Conservation (phyloP, 352 stramenopile species). For the Phytopythium boreale region DNA sequence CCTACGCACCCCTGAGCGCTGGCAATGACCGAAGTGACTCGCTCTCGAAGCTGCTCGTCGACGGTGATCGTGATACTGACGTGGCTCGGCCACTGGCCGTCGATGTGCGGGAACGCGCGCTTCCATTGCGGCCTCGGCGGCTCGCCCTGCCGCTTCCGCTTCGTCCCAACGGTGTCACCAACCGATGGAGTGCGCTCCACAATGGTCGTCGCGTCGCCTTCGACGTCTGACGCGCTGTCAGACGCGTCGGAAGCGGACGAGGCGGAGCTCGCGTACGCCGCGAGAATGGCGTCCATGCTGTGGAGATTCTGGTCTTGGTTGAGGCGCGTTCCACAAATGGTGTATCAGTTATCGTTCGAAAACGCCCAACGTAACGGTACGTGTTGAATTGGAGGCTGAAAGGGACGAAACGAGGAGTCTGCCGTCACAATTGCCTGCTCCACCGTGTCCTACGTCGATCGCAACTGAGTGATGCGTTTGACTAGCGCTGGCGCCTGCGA, state of each 20-base stretch:
- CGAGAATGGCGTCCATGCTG: conserved; percentile 41
- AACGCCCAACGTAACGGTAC: not conserved
- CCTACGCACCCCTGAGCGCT: conserved; percentile 27
- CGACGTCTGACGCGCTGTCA: too few species aligned
- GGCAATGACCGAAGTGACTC: conserved; percentile 26
- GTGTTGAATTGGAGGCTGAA: not conserved
- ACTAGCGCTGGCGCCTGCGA: not conserved
- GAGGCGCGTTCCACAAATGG: too few species aligned
- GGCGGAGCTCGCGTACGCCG: conserved; percentile 32
- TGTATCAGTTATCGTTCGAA: not conserved
- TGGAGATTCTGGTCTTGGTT: not conserved
- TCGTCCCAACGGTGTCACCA: conserved; percentile 16
- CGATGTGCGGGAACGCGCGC: conserved; percentile 67
- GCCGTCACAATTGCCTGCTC: too few species aligned
- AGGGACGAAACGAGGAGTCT: too few species aligned
- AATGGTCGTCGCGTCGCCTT: conserved; percentile 4
- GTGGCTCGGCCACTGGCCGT: conserved; percentile 83
- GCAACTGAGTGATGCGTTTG: not conserved
- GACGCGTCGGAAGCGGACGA: conserved; percentile 21
- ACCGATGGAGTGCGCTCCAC: not conserved
- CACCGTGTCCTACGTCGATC: too few species aligned
- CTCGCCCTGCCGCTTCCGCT: conserved; percentile 38
- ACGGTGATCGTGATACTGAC: conserved; percentile 48
- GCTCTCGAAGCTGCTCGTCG: conserved; percentile 17
- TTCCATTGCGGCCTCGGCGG: conserved; percentile 31